Conservation (phyloP, 805 yeast species). For the Saccharomycopsis sp. region DNA sequence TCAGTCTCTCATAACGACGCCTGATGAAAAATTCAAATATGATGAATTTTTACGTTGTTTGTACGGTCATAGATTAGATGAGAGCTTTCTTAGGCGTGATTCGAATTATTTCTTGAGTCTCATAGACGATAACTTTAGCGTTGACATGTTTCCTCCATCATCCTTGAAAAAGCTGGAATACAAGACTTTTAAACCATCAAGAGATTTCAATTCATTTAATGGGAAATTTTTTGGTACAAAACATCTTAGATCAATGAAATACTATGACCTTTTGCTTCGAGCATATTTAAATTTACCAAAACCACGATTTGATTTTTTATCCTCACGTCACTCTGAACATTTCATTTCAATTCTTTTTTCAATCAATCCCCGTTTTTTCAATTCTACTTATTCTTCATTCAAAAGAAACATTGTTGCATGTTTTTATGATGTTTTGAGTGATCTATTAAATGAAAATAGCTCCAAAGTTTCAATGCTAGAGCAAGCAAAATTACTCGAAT, state of each 20-base stretch:
- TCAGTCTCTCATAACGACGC: too few species aligned
- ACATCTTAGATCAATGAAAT: too few species aligned
- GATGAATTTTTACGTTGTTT: too few species aligned
- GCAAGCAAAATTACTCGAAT: too few species aligned
- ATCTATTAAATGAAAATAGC: too few species aligned
- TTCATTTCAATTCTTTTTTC: neutral
- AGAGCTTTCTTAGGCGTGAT: neutral
- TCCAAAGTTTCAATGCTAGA: too few species aligned
- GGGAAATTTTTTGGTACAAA: neutral
- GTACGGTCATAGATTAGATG: neutral
- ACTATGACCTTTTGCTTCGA: conserved; percentile 4
- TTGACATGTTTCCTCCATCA: neutral
- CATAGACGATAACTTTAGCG: neutral
- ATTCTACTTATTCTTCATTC: conserved; percentile 2
- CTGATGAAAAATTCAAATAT: too few species aligned
- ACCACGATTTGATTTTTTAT: conserved; percentile 14
- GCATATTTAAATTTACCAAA: conserved; percentile 9
- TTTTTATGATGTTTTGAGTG: neutral
- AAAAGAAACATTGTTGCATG: conserved; percentile 3
- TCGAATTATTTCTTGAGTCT: neutral
- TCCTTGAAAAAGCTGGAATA: neutral
- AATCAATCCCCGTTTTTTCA: conserved; percentile 8
- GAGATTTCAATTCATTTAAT: neutral
- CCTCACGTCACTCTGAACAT: conserved; percentile 13
- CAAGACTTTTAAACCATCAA: neutral